Conservation (phyloP, 345 rosid species). For the Euphorbia peplus region DNA sequence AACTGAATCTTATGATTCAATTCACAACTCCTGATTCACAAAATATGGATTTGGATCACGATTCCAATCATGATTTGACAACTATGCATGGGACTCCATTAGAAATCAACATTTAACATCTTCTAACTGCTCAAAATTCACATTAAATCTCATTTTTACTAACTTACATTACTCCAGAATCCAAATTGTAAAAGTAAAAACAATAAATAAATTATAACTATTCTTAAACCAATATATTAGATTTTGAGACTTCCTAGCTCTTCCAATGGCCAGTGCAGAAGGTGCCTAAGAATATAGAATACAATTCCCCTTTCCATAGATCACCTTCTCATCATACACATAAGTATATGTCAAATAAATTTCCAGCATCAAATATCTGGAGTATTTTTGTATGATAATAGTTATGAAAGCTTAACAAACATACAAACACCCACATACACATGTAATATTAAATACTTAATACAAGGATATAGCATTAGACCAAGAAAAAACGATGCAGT, state of each 20-base stretch:
- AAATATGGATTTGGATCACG: no score
- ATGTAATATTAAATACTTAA: not conserved
- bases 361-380: not conserved
- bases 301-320: not conserved
- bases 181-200: not conserved
- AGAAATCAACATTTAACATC: not conserved
- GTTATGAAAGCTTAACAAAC: not conserved
- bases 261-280: not conserved
- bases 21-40: no score
- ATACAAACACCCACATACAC: not conserved
- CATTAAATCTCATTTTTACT: not conserved
- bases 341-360: not conserved
- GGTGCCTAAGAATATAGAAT: not conserved
- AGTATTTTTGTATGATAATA: not conserved
- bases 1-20: no score
- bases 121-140: not conserved
- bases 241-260: not conserved
- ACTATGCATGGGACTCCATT: not conserved
- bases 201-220: no score
- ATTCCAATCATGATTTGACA: no score
- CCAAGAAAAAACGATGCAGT: not conserved
- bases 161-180: no score
- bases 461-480: not conserved
- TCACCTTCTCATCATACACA: not conserved
- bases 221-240: not conserved